These are phyloP conservation scores for Escovopsis weberi DNA, from an alignment of 2,329 filamentous ascomycete species.

Conservation along the genomic window DNA sequence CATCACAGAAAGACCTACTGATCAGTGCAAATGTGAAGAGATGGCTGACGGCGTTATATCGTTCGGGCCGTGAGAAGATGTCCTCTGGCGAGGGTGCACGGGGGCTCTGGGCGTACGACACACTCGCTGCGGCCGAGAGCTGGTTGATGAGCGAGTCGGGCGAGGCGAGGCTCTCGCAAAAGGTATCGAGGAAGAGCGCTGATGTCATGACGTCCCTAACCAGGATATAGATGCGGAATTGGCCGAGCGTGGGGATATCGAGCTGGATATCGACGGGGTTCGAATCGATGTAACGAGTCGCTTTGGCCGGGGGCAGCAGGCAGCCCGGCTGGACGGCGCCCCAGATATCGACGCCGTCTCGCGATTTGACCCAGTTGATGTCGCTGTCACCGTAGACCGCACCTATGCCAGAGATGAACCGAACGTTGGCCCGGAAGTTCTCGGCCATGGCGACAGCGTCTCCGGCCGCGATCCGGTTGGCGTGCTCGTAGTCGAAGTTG, in stretches of 20 bases:
- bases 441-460: constrained; percentile 48
- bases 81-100: constrained; percentile 45
- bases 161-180: constrained; percentile 41
- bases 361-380: constrained; percentile 28
- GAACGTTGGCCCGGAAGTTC: constrained; percentile 56
- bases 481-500: constrained; percentile 44
- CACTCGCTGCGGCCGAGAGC: constrained; percentile 41
- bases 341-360: constrained; percentile 22
- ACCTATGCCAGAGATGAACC: constrained; percentile 60
- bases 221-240: constrained; percentile 64
- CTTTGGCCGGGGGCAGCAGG: constrained; percentile 51
- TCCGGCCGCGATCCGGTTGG: constrained; percentile 43
- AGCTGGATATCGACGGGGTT: constrained; percentile 67
- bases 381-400: constrained; percentile 42
- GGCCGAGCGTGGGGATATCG: constrained; percentile 62
- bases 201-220: constrained; percentile 44
- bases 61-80: constrained; percentile 49
- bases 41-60: constrained; percentile 54
- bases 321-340: constrained; percentile 39
- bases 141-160: constrained; percentile 41
- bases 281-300: constrained; percentile 60
- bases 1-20: constrained; percentile 30
- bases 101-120: constrained; percentile 47
- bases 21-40: constrained; percentile 57
- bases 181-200: constrained; percentile 41